Base-by-base conservation (phyloP, 345 rosid genomes). In the Gossypium bickii region DNA sequence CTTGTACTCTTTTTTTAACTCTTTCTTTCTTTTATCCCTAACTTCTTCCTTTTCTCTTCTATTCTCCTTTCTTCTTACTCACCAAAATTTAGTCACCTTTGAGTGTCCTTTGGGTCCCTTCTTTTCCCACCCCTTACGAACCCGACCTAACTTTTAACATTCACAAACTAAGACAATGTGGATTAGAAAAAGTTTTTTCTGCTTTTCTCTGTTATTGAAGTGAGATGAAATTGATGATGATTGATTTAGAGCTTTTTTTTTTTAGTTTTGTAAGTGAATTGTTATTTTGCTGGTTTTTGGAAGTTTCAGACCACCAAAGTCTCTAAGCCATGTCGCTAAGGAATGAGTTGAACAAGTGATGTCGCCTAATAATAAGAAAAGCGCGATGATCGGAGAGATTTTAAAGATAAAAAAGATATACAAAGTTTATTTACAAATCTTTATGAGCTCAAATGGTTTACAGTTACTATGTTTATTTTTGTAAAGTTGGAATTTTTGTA, bases 231-330 rank as follows among this genome's bases (percentile, higher is more conserved):
- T 25, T 49, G 58, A 48, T 48, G 57, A 18, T 56, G 9, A 5
- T 47, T 22, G 38, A 57, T 49, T 51, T n/a, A 68, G 57, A 17
- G 18, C 0, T 29, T 34, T 34, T 34, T 34, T 29, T 3, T 29
- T 44, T 67, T 66, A 67, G 58, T 75, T 53, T 29, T 48, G n/a
- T 49, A 18, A 52, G 77, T 70, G 75, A 18, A 29, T 48, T 67
- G 64, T 62, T 76, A 12, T 48, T 68, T 65, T 48, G 63, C 76
- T 77, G 82, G 78, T 38, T 77, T 62, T 51, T 83, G 84, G 77
- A 94, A 95, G 74, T 94, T 82, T 85, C 92, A 83, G 93, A 58
- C 98, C 97, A 9, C 98, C 98, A 0, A 86, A 86, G 82, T 92
- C 92, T 85, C 95, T 94, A 51, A 90, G 84, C 73, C 85, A 91